These are phyloP conservation scores for Picochlorum costavermella DNA, from an alignment of 139 green algal species.

Conservation along the genomic window DNA sequence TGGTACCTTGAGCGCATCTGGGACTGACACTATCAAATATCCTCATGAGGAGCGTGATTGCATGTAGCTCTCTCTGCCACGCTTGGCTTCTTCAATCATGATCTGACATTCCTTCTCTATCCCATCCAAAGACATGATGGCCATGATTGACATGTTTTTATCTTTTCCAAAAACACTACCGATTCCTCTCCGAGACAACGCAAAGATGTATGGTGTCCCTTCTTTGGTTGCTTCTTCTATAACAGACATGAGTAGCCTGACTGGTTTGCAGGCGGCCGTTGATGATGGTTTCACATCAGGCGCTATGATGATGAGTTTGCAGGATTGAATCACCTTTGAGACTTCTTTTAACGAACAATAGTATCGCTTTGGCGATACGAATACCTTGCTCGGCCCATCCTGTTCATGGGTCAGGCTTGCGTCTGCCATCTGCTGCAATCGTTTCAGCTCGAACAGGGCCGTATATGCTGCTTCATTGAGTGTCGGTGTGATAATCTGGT, in stretches of 20 bases:
- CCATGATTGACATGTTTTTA: slow-evolving; percentile 71
- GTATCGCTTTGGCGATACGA: slow-evolving; percentile 16
- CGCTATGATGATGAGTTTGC: slow-evolving; percentile 52
- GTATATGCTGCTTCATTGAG: slow-evolving; percentile 10
- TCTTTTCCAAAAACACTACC: slow-evolving; percentile 68
- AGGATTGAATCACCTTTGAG: slow-evolving; percentile 55
- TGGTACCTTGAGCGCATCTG: no score
- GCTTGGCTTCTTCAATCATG: slow-evolving; percentile 32
- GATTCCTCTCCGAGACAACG: slow-evolving; percentile 66
- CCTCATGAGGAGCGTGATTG: neutral
- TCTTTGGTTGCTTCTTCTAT: slow-evolving; percentile 31
- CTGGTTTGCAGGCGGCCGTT: slow-evolving; percentile 21
- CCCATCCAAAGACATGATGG: slow-evolving; percentile 49
- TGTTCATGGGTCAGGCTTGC: neutral
- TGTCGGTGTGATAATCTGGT: slow-evolving; percentile 22
- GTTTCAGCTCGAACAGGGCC: slow-evolving; percentile 10
- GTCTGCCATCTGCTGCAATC: slow-evolving; percentile 1
- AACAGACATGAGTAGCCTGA: slow-evolving; percentile 51
- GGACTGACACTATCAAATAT: no score
- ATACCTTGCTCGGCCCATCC: neutral
- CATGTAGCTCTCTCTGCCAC: slow-evolving; percentile 17
- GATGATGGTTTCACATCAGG: slow-evolving; percentile 53
- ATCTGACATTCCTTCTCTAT: slow-evolving; percentile 32
- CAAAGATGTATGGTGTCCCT: slow-evolving; percentile 55
- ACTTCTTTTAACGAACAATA: slow-evolving; percentile 47